A percentile compares a stretch with the other conserved stretches of the same genome.
Conservation (phyloP, 2,329 filamentous ascomycete species). For the Sporothrix sp. region DNA sequence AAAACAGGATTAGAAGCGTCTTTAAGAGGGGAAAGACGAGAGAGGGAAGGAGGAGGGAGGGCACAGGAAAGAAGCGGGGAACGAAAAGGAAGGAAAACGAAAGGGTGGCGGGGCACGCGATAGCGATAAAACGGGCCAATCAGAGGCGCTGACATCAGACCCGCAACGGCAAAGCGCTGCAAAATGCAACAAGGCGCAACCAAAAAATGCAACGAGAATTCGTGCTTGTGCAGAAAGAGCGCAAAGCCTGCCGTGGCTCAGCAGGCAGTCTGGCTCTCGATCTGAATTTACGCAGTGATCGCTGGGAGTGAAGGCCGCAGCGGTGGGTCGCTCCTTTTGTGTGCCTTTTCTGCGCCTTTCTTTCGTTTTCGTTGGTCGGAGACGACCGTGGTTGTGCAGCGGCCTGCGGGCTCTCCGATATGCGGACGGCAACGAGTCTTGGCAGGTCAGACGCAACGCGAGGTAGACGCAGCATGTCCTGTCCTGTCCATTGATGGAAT, state of each 20-base stretch:
- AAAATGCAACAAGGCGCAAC: slow-evolving; percentile 5
- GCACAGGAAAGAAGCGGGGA: slow-evolving; percentile 10
- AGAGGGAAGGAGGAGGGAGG: slow-evolving; percentile 7
- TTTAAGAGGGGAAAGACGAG: slow-evolving; percentile 7
- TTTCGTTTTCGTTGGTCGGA: neutral
- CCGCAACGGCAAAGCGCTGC: slow-evolving; percentile 12
- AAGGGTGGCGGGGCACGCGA: slow-evolving; percentile 18
- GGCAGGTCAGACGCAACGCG: no score
- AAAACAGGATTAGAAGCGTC: slow-evolving; percentile 3
- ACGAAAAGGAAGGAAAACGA: slow-evolving; percentile 4
- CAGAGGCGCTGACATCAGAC: neutral
- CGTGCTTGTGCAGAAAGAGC: neutral
- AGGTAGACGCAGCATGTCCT: no score
- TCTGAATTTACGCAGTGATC: no score
- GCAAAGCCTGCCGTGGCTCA: neutral
- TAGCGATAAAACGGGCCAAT: slow-evolving; percentile 10
- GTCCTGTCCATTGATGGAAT: neutral
- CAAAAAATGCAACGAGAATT: neutral
- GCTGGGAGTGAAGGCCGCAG: neutral
- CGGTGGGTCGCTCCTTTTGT: neutral
- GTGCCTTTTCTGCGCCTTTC: slow-evolving; percentile 1
- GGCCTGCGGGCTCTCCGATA: neutral
- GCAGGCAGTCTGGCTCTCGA: no score
- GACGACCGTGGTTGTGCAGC: neutral
- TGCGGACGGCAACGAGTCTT: slow-evolving; percentile 2